Base-by-base conservation (phyloP, 2,329 filamentous ascomycete genomes). In the Thielaviopsis euricoi region DNA sequence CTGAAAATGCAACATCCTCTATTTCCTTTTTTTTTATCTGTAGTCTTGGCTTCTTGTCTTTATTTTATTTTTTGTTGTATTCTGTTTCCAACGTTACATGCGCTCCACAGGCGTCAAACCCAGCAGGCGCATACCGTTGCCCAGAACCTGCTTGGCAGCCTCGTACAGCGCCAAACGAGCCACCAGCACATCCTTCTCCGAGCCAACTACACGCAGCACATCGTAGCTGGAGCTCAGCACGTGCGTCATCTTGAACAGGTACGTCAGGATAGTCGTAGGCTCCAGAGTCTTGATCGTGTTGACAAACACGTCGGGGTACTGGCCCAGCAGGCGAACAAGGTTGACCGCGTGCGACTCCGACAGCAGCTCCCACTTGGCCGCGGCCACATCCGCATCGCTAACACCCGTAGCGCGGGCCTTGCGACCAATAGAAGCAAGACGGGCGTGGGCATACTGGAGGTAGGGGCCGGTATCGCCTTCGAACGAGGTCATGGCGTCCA, bases 181-280 rank as follows among this genome's bases (percentile, higher is more conserved):
- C 65, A 71, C 76, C 75, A 86, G 83, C 57, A 89, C 71, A 67
- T 86, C 82, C 29, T 74, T 75, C 70, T 91, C 86, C 61, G 82
- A 86, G 57, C 87, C 86, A n/a, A 94, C 81, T 57, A 93, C 87
- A 66, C 86, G 81, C 61, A 94, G 75, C 61, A 87, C 83, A 65
- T 90, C 87, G 70, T 94, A 94, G 68, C 85, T 89, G 57, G 80
- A 84, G 72, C 84, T 89, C 57, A 94, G 71, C 25, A 81, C 75
- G 70, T 94, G 88, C 2, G 86, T 87, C 83, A 94, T 86, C 77
- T 87, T 88, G 76, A 91, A 93, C 51, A 93, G 75, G 68, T 91
- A 89, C n/a, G 71, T 73, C 62, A 73, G 67, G 58, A 71, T 68
- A 7, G 71, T 73, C 12, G 76, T 78, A 21, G 87, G 87, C 71